These are phyloP conservation scores for Tremellales sp. DNA, from an alignment of 1,284 basidiomycete genomes.

Conservation along the genomic window DNA sequence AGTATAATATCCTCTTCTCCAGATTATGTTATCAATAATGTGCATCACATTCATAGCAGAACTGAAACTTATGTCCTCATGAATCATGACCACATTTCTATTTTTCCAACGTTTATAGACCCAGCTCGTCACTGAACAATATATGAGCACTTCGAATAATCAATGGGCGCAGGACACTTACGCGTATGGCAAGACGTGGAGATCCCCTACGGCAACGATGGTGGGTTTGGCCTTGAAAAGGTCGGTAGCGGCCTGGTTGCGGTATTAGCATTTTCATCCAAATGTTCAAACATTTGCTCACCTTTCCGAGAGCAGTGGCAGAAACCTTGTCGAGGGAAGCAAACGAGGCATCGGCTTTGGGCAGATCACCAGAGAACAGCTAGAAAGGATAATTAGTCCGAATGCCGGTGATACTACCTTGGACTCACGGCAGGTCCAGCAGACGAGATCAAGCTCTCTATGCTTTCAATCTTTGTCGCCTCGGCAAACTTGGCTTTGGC, in stretches of 20 bases:
- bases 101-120: slow-evolving; percentile 55
- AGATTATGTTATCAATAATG: not conserved
- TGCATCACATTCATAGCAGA: slow-evolving; percentile 2
- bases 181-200: slow-evolving; percentile 69
- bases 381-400: slow-evolving; percentile 32
- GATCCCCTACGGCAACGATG: slow-evolving; percentile 77
- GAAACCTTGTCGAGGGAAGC: slow-evolving; percentile 60
- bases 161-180: slow-evolving; percentile 22
- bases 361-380: slow-evolving; percentile 59
- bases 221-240: slow-evolving; percentile 65
- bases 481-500: slow-evolving; percentile 81
- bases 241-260: slow-evolving; percentile 35
- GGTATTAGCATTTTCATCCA: not conserved
- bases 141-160: not conserved
- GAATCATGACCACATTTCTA: slow-evolving; percentile 2
- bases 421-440: slow-evolving; percentile 48
- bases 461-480: slow-evolving; percentile 64
- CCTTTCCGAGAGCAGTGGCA: slow-evolving; percentile 61
- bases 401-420: not conserved
- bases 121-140: slow-evolving; percentile 64
- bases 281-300: slow-evolving; percentile 37
- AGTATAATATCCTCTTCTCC: not conserved
- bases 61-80: not conserved
- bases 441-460: slow-evolving; percentile 63
- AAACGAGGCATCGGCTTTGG: slow-evolving; percentile 57